A percentile compares a stretch with the other conserved stretches of the same genome.
Conservation (phyloP, 768 basidiomycete genomes). For the Vishniacozyma victoriae region DNA sequence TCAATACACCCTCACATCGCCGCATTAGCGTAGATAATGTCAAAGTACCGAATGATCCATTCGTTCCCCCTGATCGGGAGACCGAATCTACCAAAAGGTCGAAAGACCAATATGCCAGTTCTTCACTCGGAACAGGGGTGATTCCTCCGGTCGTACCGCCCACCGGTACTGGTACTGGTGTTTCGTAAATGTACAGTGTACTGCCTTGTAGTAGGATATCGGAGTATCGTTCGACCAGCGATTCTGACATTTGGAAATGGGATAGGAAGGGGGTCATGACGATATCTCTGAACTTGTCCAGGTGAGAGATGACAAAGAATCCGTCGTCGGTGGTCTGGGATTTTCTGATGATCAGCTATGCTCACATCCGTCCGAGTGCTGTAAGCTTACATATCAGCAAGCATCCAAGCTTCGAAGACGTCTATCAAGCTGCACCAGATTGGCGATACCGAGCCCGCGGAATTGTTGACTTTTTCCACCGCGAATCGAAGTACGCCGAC, state of each 20-base stretch:
- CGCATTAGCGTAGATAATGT: too few species aligned
- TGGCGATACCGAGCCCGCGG: not conserved
- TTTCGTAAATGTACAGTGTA: slow-evolving; percentile 31
- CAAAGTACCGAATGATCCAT: too few species aligned
- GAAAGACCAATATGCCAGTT: slow-evolving; percentile 37
- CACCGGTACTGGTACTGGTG: not conserved
- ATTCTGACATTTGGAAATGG: slow-evolving; percentile 27
- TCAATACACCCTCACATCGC: slow-evolving; percentile 65
- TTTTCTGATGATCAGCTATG: not conserved
- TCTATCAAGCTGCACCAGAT: not conserved
- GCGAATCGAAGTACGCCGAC: not conserved
- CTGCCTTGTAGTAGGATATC: slow-evolving; percentile 30
- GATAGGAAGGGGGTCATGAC: slow-evolving; percentile 12
- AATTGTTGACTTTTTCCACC: not conserved
- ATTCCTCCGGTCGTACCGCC: slow-evolving; percentile 31
- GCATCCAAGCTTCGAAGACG: not conserved
- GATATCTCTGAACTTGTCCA: slow-evolving; percentile 13
- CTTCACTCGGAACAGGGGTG: slow-evolving; percentile 19
- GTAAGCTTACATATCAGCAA: too few species aligned
- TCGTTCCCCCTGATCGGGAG: slow-evolving; percentile 62
- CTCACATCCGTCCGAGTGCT: not conserved
- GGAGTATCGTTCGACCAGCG: slow-evolving; percentile 18
- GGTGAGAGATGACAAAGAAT: slow-evolving; percentile 26
- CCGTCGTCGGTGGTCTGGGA: slow-evolving; percentile 29
- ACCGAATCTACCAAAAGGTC: slow-evolving; percentile 47